Conservation (phyloP, 1,284 basidiomycete species). For the Ceratobasidium sp. region DNA sequence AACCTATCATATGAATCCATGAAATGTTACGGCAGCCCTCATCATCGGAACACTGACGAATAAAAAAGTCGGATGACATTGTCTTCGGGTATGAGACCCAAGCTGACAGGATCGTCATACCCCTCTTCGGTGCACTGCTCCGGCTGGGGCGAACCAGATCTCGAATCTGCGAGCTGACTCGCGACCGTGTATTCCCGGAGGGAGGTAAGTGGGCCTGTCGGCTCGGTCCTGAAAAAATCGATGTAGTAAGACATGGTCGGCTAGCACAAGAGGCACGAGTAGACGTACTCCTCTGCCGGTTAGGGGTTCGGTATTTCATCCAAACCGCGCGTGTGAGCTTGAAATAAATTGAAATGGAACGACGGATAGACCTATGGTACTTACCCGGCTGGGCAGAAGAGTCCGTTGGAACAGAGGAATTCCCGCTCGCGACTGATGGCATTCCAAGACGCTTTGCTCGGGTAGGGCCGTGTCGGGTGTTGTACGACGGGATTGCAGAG, state of each 20-base stretch:
- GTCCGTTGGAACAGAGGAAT: background rate
- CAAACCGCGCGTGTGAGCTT: background rate
- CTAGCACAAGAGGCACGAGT: background rate
- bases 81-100: slow-evolving; percentile 46
- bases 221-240: slow-evolving; percentile 11
- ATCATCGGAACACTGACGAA: slow-evolving; percentile 44
- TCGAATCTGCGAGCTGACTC: slow-evolving; percentile 20
- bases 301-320: background rate
- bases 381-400: background rate
- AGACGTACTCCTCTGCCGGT: background rate
- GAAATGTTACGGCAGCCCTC: background rate
- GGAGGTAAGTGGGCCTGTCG: background rate
- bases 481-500: slow-evolving; percentile 7
- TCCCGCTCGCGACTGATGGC: background rate
- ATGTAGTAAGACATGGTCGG: slow-evolving; percentile 4
- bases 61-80: slow-evolving; percentile 48
- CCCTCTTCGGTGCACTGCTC: slow-evolving; percentile 1
- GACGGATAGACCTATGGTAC: background rate
- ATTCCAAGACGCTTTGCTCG: background rate
- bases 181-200: slow-evolving; percentile 20
- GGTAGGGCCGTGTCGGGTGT: background rate
- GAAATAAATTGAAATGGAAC: background rate
- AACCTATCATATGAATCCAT: background rate
- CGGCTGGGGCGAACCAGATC: slow-evolving; percentile 9
- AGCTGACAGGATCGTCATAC: slow-evolving; percentile 46